phyloP scores from a whole-genome alignment of 2,329 filamentous ascomycete genomes.

The Aspergillus tanneri region DNA sequence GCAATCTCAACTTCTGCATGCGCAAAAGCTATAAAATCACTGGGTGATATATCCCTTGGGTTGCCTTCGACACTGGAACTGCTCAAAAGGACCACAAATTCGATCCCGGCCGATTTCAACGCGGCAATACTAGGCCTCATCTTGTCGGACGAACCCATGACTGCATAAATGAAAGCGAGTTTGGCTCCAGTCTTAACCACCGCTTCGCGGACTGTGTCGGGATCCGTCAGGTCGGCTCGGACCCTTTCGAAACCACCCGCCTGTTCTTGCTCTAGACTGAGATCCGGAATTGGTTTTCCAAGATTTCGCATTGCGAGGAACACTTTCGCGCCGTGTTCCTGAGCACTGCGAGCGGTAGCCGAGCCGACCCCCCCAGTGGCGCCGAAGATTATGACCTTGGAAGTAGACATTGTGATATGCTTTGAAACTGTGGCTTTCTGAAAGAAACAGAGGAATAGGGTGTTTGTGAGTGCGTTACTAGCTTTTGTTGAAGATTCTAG shows the following conservation, averaged over 20 bases:
- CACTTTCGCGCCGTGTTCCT: slow-evolving; percentile 45
- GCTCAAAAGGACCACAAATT: slow-evolving; percentile 50
- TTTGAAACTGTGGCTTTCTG: too few species aligned
- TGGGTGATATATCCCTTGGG: slow-evolving; percentile 23
- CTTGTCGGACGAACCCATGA: slow-evolving; percentile 33
- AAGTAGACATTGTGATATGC: too few species aligned
- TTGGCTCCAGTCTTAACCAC: slow-evolving; percentile 44
- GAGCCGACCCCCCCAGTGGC: slow-evolving; percentile 50
- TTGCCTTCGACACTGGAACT: slow-evolving; percentile 42
- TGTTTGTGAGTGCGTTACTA: too few species aligned
- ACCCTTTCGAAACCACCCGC: slow-evolving; percentile 37
- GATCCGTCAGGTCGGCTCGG: slow-evolving; percentile 47
- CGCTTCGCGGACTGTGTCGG: slow-evolving; percentile 42
- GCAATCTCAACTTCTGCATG: slow-evolving; percentile 49
- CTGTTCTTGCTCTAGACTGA: slow-evolving; percentile 31
- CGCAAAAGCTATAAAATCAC: slow-evolving; percentile 38
- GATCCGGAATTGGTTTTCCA: slow-evolving; percentile 43
- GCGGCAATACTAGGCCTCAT: slow-evolving; percentile 45
- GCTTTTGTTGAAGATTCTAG: too few species aligned
- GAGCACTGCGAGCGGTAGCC: slow-evolving; percentile 41
- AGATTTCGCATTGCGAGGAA: slow-evolving; percentile 51
- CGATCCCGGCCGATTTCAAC: slow-evolving; percentile 47
- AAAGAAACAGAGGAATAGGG: too few species aligned
- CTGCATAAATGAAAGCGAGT: slow-evolving; percentile 51
- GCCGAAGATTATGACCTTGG: slow-evolving; percentile 50